These are phyloP conservation scores for Phytophthora syringae DNA, from an alignment of 352 stramenopile species.

Conservation along the genomic window DNA sequence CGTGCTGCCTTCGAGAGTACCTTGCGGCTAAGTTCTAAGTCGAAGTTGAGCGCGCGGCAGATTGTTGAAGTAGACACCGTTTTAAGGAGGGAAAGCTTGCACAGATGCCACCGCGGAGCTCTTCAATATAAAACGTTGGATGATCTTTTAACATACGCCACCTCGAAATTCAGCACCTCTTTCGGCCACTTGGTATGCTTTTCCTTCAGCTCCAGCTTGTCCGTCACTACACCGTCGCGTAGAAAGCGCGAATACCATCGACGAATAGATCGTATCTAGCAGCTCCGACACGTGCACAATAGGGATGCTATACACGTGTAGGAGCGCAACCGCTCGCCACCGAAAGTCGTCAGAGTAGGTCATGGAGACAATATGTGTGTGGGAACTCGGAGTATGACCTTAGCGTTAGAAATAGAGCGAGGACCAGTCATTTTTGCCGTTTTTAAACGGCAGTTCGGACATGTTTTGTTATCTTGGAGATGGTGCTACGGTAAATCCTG, in stretches of 20 bases:
- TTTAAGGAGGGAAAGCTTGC: background rate
- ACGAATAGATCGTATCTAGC: background rate
- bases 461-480: no score
- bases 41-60: conserved; percentile 1
- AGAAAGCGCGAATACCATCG: conserved; percentile 5
- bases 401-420: no score
- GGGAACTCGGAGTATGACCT: no score
- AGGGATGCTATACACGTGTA: conserved; percentile 8
- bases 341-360: conserved; percentile 9
- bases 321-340: background rate
- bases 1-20: no score
- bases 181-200: background rate
- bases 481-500: no score
- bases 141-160: background rate
- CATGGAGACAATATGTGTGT: background rate
- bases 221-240: background rate
- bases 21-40: conserved; percentile 4
- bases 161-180: background rate
- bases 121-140: conserved; percentile 12
- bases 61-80: background rate
- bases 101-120: background rate
- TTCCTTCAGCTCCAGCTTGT: background rate
- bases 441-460: no score
- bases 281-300: background rate
- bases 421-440: no score